These are phyloP conservation scores for Aspergillus nidulans DNA, from an alignment of 495 filamentous ascomycete species.

Conservation along the genomic window DNA sequence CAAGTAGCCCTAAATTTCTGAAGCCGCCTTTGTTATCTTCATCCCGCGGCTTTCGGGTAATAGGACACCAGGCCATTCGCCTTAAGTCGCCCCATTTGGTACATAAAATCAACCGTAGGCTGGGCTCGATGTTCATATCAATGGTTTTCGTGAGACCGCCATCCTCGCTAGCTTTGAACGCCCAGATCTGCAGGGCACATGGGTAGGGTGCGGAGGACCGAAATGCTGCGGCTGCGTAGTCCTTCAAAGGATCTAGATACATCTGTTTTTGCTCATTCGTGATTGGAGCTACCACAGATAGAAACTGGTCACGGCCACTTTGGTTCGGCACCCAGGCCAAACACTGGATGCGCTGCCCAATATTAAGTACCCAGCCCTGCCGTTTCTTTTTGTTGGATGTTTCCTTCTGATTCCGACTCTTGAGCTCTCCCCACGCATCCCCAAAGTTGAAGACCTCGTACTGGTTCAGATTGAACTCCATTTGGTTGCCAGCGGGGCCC, in stretches of 20 bases:
- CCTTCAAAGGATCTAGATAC: conserved; percentile 21
- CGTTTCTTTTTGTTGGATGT: conserved; percentile 23
- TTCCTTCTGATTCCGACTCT: conserved; percentile 5
- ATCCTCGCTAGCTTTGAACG: conserved; percentile 39
- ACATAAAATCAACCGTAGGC: conserved; percentile 50
- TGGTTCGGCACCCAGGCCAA: conserved; percentile 57
- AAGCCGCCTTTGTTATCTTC: conserved; percentile 29
- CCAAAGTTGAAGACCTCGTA: conserved; percentile 41
- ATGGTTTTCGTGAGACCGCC: conserved; percentile 28
- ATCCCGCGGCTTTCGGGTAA: conserved; percentile 34
- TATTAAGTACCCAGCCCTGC: conserved; percentile 55
- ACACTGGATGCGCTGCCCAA: conserved; percentile 48
- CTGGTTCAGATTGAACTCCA: conserved; percentile 33
- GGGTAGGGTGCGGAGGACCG: conserved; percentile 42
- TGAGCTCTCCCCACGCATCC: conserved; percentile 36
- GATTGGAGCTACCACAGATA: conserved; percentile 46
- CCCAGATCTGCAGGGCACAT: conserved; percentile 56
- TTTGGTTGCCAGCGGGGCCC: conserved; percentile 45
- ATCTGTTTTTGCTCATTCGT: conserved; percentile 30
- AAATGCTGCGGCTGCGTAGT: conserved; percentile 41
- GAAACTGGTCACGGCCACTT: conserved; percentile 47
- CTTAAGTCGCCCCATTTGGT: conserved; percentile 59
- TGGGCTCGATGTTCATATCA: conserved; percentile 36
- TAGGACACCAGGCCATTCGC: conserved; percentile 61
- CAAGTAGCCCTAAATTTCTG: conserved; percentile 54